Evolutionary conservation across 1,284 basidiomycete species (phyloP), one percentile per base, ranked within the genome.

Genomic region (Cryptococcus depauperatus): DNA sequence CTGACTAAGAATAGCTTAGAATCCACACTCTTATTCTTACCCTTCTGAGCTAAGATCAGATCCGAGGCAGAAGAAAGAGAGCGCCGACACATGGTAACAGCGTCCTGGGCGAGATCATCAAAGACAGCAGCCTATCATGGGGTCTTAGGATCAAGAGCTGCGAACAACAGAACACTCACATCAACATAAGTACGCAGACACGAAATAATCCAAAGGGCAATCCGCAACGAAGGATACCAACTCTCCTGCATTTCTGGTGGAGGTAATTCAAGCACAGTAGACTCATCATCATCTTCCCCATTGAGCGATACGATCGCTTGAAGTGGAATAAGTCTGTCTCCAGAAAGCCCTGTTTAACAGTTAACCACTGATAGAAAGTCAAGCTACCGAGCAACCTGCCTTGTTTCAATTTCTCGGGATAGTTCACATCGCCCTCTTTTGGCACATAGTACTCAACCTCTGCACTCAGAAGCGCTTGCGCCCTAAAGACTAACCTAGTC

Each of bases 101-200:
- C 86, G 70, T 95, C 90, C 66, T 89, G 85, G 0, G 91, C 88
- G 37, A 95, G 84, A 62, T 95, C 91, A 59, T 88, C 84, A 54
- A 93, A 96, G 49, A 95, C 91, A 2, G 81, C 83, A 55, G 37
- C 28, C 19, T 35, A 44, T 25, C 8, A 44, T 11, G 21, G 4
- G 16, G 22, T 30, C 4, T 8, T 19, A 35, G 13, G 40, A 16
- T 14, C 19, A 8, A 22, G n/a, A n/a, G n/a, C n/a, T n/a, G n/a
- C n/a, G n/a, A n/a, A n/a, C n/a, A 21, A 40, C 14, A 39, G 26
- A 16, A 11, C 18, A 62, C 76, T 47, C 62, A 89, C 89, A 74
- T 93, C 88, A 45, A 95, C 84, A 61, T 85, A 93, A 47, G 88
- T 83, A 57, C 87, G 83, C 18, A 96, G 72, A 66, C 90, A 87